Evolutionary conservation across 805 yeast genomes (phyloP).

Genomic region (Diddensiella transvaalensis): DNA sequence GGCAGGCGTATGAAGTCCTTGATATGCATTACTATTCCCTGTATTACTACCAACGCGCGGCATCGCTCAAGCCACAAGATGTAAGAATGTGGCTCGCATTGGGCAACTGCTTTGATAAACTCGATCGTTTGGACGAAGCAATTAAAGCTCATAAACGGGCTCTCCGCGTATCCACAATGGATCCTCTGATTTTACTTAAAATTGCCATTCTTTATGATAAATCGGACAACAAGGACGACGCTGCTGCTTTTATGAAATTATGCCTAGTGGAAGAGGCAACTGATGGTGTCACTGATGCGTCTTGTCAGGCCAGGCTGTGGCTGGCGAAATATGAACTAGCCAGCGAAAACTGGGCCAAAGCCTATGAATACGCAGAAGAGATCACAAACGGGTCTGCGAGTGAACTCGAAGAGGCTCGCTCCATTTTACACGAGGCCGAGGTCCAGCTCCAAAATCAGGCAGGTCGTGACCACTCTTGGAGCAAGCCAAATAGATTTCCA

Average conservation of each 20-base stretch:
- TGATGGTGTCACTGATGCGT: constrained; percentile 69
- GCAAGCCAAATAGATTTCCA: too few relatives aligned
- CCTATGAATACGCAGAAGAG: constrained; percentile 69
- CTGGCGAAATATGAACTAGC: constrained; percentile 65
- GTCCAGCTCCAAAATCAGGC: constrained; percentile 16
- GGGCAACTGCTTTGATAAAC: constrained; percentile 82
- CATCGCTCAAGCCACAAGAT: constrained; percentile 82
- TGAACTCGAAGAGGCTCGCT: constrained; percentile 84
- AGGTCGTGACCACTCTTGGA: too few relatives aligned
- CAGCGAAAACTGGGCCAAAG: constrained; percentile 56
- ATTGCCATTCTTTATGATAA: constrained; percentile 66
- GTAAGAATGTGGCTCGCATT: constrained; percentile 96
- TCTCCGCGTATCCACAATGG: constrained; percentile 52
- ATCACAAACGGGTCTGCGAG: constrained; percentile 72
- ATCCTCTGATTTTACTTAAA: constrained; percentile 54
- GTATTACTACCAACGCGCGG: constrained; percentile 88
- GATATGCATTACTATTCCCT: constrained; percentile 93
- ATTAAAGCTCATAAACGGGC: constrained; percentile 81
- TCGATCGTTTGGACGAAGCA: constrained; percentile 67
- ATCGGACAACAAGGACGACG: constrained; percentile 47
- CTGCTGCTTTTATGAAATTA: constrained; percentile 60
- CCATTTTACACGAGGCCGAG: constrained; percentile 47
- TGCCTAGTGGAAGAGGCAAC: constrained; percentile 59
- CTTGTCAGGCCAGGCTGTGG: constrained; percentile 82
- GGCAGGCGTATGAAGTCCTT: constrained; percentile 95